Evolutionary conservation across 805 yeast genomes (phyloP), one percentile per base, ranked within the genome.

Genomic region (Candida chilensis): DNA sequence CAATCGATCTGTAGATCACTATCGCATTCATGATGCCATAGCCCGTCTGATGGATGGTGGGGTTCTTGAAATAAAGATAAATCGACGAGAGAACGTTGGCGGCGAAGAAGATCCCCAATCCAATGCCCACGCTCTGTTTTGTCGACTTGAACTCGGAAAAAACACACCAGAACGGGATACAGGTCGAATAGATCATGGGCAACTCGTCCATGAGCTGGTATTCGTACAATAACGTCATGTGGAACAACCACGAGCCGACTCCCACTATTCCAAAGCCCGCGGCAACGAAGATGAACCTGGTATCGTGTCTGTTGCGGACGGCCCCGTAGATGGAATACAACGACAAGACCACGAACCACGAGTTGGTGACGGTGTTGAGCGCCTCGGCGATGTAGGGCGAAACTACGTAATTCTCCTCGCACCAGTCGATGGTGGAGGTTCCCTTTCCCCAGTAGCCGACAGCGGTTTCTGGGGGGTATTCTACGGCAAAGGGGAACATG

Each of bases 141-240:
- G 38, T 45, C 12, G 66, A 38, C 34, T 56, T 60, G 24, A 71
- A 73, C 46, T 76, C 83, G 28, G 82, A 68, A 40, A 80, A 78
- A 1, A 83, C 76, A 26, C 78, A 69, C 94, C 94, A 85, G 37
- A 86, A 78, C 0, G 98, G 97, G 17, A 90, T 77, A 39, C 96
- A 90, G 2, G 98, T 92, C 15, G 95, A 96, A 57, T 92, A 92
- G 38, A 92, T 85, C 98, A 92, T 92, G 24, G 98, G 98, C 45
- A 92, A 64, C 53, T 92, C 98, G 58, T 92, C 98, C 52, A 92
- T 65, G 38, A 92, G 53, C 58, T 92, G 98, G 59, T 71, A 92
- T 48, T 82, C 85, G 54, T 90, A 92, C 39, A 74, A 67, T 43
- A 92, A 65, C 4, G 97, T 90, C 96, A 92, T 92, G 54, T 92